Percentiles rank a stretch among this genome's conserved stretches.
These are phyloP conservation scores for Aspergillus biplanus DNA, from an alignment of 495 filamentous ascomycete species.

Conservation along the genomic window DNA sequence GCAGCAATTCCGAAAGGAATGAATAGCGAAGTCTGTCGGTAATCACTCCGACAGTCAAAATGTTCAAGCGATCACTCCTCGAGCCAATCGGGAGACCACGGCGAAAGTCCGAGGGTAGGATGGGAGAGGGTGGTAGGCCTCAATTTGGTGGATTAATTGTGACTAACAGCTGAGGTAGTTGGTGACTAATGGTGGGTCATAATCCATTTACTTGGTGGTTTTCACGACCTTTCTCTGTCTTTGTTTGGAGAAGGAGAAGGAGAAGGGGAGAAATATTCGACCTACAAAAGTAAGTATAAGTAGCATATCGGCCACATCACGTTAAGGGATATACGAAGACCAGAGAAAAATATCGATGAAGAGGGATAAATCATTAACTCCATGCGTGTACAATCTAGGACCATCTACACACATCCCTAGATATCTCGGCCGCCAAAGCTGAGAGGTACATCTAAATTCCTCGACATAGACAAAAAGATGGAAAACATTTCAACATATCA, in stretches of 20 bases:
- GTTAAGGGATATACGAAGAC: not conserved
- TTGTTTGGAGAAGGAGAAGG: not conserved
- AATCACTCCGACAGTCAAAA: constrained; percentile 40
- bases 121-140: constrained; percentile 15
- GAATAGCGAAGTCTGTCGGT: constrained; percentile 26
- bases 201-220: not conserved
- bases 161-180: not conserved
- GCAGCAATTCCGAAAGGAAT: constrained; percentile 38
- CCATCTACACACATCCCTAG: constrained; percentile 22
- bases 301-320: not conserved
- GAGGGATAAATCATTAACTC: constrained; percentile 24
- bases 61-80: not conserved
- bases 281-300: not conserved
- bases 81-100: constrained; percentile 22
- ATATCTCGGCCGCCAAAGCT: constrained; percentile 36
- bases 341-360: not conserved
- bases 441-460: constrained; percentile 46
- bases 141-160: not conserved
- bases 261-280: not conserved
- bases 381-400: constrained; percentile 12
- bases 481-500: constrained; percentile 45
- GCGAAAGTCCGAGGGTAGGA: constrained; percentile 37
- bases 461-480: constrained; percentile 33
- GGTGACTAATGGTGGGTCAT: not conserved
- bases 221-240: not conserved